Conservation (phyloP, 108 stramenopile genomes). For the Parietichytrium sp. region DNA sequence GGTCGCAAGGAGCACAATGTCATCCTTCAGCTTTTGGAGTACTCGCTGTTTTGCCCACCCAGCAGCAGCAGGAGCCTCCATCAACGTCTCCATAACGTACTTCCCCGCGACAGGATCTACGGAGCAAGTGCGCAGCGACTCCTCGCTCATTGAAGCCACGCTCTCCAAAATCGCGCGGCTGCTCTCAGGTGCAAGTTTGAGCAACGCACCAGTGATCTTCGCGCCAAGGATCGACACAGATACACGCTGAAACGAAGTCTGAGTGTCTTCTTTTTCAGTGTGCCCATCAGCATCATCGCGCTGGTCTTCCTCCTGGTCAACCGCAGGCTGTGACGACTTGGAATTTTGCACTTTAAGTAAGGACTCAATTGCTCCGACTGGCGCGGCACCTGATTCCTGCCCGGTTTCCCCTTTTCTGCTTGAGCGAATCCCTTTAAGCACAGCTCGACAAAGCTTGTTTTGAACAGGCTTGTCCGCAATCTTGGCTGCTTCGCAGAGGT, state of each 20-base stretch:
- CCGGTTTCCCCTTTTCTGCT: not conserved
- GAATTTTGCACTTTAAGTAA: not conserved
- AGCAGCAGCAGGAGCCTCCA: not conserved
- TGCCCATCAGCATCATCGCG: not conserved
- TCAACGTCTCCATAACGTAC: not conserved
- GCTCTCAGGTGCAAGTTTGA: conserved; percentile 31
- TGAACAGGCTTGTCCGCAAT: not conserved
- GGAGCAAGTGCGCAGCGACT: not conserved
- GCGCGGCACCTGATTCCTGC: not conserved
- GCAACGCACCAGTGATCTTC: not conserved
- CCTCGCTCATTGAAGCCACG: not conserved
- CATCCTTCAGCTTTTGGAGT: not conserved
- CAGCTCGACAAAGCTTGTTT: not conserved
- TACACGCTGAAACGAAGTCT: not conserved
- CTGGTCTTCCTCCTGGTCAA: not conserved
- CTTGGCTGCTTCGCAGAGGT: not conserved
- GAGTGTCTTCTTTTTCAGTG: not conserved
- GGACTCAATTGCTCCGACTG: not conserved
- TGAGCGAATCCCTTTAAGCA: not conserved
- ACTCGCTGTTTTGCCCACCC: conserved; percentile 36
- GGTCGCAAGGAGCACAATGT: not conserved
- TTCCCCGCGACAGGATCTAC: not conserved
- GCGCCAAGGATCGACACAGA: conserved; percentile 10
- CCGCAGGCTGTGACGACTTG: not conserved
- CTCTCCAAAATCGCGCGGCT: not conserved